A percentile compares a stretch with the other conserved stretches of the same genome.
Conservation (phyloP, 2,329 filamentous ascomycete species). For the Periconia macrospinosa region DNA sequence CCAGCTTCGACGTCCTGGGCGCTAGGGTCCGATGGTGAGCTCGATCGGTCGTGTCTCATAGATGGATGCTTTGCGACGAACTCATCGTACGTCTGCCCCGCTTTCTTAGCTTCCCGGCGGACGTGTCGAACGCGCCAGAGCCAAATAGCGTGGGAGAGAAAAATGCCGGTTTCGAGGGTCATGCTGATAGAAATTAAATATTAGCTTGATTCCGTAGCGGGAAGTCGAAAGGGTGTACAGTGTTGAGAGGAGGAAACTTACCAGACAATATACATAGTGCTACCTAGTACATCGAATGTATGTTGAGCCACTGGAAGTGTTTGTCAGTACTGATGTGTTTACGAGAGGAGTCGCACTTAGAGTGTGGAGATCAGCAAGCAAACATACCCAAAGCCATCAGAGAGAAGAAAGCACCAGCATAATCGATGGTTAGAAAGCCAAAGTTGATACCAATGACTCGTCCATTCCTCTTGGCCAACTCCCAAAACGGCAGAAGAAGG, state of each 20-base stretch:
- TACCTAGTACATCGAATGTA: slow-evolving; percentile 63
- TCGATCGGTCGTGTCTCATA: slow-evolving; percentile 24
- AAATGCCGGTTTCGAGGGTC: slow-evolving; percentile 62
- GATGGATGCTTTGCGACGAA: slow-evolving; percentile 35
- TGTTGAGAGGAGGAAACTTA: slow-evolving; percentile 37
- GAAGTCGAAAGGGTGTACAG: neutral
- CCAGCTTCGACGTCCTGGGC: slow-evolving; percentile 31
- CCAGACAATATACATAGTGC: slow-evolving; percentile 63
- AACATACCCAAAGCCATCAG: slow-evolving; percentile 60
- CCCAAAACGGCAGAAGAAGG: slow-evolving; percentile 63
- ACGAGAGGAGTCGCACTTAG: neutral
- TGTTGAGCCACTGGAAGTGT: slow-evolving; percentile 58
- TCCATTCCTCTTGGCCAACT: slow-evolving; percentile 62
- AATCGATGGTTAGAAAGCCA: slow-evolving; percentile 61
- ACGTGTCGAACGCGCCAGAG: slow-evolving; percentile 57
- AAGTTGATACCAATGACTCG: slow-evolving; percentile 62
- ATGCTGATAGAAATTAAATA: slow-evolving; percentile 43
- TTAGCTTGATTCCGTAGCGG: neutral
- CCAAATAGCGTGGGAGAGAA: slow-evolving; percentile 62
- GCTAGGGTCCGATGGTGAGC: slow-evolving; percentile 20
- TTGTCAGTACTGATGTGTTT: slow-evolving; percentile 1
- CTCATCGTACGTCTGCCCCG: slow-evolving; percentile 60
- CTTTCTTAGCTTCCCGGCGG: slow-evolving; percentile 54
- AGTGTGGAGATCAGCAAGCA: neutral
- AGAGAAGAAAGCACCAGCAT: slow-evolving; percentile 62